Conservation (phyloP, 148 eudicot genomes). For the Tetragonia tetragonoides region DNA sequence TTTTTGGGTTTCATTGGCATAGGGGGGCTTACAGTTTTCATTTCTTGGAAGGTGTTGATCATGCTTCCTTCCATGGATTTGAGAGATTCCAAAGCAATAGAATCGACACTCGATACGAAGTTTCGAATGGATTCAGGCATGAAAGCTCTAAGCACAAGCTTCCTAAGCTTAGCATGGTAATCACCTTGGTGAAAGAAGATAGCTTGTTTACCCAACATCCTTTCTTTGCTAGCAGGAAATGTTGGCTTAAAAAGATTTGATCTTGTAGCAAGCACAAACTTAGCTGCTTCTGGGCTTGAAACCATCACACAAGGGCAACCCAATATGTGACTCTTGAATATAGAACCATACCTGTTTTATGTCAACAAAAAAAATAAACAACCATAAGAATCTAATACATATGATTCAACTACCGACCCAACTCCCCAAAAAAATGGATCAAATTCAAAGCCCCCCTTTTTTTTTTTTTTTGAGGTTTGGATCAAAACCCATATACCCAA, state of each 20-base stretch:
- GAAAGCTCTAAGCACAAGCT: constrained; percentile 75
- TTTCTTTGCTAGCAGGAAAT: constrained; percentile 92
- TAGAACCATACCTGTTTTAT: constrained; percentile 65
- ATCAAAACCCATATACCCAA: background rate
- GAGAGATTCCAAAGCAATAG: constrained; percentile 47
- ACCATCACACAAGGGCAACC: constrained; percentile 95
- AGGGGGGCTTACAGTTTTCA: constrained; percentile 63
- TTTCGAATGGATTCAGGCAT: constrained; percentile 53
- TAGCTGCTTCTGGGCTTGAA: constrained; percentile 83
- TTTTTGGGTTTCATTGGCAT: background rate
- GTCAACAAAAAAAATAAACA: background rate
- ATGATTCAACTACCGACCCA: background rate
- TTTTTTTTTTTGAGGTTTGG: too few species aligned
- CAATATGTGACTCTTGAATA: constrained; percentile 79
- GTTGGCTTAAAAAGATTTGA: constrained; percentile 89
- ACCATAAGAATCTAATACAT: background rate
- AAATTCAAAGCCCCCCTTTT: too few species aligned
- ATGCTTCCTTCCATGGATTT: constrained; percentile 43
- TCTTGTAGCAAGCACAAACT: constrained; percentile 58
- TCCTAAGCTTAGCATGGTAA: constrained; percentile 69
- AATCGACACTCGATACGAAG: constrained; percentile 58
- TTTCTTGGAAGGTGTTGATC: constrained; percentile 79
- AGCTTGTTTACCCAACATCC: constrained; percentile 94
- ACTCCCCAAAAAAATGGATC: background rate
- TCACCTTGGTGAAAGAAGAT: constrained; percentile 89